Conservation (phyloP, 805 yeast species). For the Sugiyamaella qingdaonensis region DNA sequence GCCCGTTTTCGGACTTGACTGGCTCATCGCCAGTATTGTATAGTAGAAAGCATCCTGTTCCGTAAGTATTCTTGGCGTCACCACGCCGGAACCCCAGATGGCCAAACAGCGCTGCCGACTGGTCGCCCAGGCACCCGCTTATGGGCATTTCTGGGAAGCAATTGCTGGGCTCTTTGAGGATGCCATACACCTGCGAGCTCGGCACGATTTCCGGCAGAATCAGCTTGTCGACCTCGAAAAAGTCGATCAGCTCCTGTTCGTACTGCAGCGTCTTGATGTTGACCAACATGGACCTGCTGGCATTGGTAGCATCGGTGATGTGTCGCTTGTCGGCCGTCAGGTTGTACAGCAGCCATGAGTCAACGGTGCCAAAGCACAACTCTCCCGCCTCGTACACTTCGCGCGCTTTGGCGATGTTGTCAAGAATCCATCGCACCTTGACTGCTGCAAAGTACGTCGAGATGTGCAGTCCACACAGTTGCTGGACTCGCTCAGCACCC, state of each 20-base stretch:
- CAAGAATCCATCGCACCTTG: conserved; percentile 83
- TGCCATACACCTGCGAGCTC: conserved; percentile 73
- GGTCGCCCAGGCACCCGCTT: conserved; percentile 91
- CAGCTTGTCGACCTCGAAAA: conserved; percentile 73
- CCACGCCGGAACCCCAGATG: conserved; percentile 82
- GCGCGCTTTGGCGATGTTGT: conserved; percentile 64
- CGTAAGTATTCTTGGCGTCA: conserved; percentile 91
- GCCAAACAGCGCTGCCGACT: conserved; percentile 88
- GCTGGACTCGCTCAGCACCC: conserved; percentile 52
- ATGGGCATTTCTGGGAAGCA: conserved; percentile 64
- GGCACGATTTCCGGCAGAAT: conserved; percentile 78
- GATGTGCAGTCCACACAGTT: conserved; percentile 78
- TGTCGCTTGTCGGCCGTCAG: conserved; percentile 65
- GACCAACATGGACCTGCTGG: conserved; percentile 88
- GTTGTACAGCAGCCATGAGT: conserved; percentile 88
- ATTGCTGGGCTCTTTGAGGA: conserved; percentile 51
- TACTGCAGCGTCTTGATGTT: conserved; percentile 70
- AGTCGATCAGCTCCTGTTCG: conserved; percentile 67
- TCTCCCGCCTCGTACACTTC: conserved; percentile 70
- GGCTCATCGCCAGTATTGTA: conserved; percentile 80
- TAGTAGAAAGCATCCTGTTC: conserved; percentile 89
- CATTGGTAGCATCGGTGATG: conserved; percentile 86
- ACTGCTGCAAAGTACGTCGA: conserved; percentile 91
- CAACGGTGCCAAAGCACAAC: conserved; percentile 90
- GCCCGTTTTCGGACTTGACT: conserved; percentile 70